Evolutionary conservation across 306 rosid species (phyloP), one percentile per base, ranked within the genome.

Genomic region (Sechiopsis laciniata): DNA sequence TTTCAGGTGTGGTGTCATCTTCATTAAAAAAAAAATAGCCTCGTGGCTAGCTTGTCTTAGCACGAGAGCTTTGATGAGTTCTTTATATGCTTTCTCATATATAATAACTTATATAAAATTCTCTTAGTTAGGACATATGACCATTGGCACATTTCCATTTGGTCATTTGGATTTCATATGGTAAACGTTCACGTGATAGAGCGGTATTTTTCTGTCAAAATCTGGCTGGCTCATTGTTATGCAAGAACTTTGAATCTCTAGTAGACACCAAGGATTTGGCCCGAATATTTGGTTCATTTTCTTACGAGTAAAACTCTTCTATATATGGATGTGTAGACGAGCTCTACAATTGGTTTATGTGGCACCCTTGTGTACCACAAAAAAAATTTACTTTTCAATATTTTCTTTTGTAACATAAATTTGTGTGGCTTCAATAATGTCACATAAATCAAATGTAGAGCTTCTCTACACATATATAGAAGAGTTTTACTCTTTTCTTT

Each of bases 1-100:
- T 88, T 93, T 85, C 81, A 74, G 82, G 64, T 74, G 53, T 74
- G 77, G 20, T 55, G 70, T 60, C 82, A 55, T 54, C 64, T 16
- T 72, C 35, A 72, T 72, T 54, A 55, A 54, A 72, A 42, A 54
- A 72, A 42, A 54, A 32, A 32, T 35, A 54, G 75, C 42, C 53
- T 72, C 52, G 64, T 72, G 64, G 55, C 54, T 26, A 10, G n/a
- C 50, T 35, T 55, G 63, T 55, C 53, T 72, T 32, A 10, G 62
- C 62, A 55, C 53, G 51, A 54, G 62, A 71, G 64, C 51, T 72
- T 72, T 55, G 10, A n/a, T 35, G 64, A 72, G 75, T 29, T 55
- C 61, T 55, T 72, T 53, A 72, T 17, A 54, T 54, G 45, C 52
- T 72, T 55, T 72, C 75, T 54, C 52, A 54, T 72, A 14, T 45